Percentiles rank a stretch among this genome's conserved stretches.
These are phyloP conservation scores for Chenopodium berlandieri DNA, from an alignment of 148 eudicot species.

Conservation along the genomic window DNA sequence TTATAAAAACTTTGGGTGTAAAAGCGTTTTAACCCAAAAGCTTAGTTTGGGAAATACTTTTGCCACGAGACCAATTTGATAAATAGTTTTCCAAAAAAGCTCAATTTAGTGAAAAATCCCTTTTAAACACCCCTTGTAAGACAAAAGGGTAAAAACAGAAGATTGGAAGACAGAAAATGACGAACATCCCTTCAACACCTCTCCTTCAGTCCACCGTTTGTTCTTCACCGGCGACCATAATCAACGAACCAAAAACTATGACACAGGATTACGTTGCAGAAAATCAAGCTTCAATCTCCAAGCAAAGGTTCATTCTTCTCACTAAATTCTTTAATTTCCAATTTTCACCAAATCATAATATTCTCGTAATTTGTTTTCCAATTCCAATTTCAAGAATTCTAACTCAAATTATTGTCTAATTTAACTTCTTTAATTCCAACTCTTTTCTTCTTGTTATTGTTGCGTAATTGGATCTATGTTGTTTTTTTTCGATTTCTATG, in stretches of 20 bases:
- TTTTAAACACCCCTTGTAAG: no score
- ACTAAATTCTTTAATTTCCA: neutral
- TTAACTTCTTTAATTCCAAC: neutral
- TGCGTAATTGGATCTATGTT: neutral
- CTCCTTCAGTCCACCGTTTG: neutral
- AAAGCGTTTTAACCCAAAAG: no score
- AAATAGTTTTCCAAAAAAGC: no score
- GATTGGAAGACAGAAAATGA: neutral
- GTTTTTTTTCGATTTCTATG: neutral
- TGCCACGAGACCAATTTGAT: no score
- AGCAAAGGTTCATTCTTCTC: conserved; percentile 42
- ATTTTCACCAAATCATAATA: neutral
- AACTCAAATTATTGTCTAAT: neutral
- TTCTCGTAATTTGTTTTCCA: neutral
- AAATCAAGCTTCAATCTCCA: conserved; percentile 41
- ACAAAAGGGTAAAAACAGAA: neutral
- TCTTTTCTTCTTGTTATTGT: neutral
- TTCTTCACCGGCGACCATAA: neutral
- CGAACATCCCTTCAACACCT: neutral
- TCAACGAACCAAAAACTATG: conserved; percentile 21
- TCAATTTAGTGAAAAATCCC: no score
- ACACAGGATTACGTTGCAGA: conserved; percentile 31
- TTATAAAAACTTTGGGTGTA: no score
- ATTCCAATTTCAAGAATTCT: neutral
- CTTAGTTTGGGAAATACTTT: no score